A percentile compares a stretch with the other conserved stretches of the same genome.
phyloP scores from a whole-genome alignment of 805 yeast species.

The Lipomyces oligophaga region DNA sequence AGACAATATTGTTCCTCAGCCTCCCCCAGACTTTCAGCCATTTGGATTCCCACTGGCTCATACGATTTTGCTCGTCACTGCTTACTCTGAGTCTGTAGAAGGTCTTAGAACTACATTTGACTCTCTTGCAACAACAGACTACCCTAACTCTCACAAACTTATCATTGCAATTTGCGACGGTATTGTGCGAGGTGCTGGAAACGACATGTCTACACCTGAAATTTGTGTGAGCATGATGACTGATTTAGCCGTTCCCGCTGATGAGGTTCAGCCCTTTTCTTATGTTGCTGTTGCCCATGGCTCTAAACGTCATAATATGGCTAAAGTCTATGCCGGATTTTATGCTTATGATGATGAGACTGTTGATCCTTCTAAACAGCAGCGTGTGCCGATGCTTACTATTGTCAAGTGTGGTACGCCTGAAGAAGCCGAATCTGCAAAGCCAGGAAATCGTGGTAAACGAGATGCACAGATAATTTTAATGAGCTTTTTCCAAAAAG shows the following conservation, averaged over 20 bases:
- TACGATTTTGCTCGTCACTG: conserved; percentile 74
- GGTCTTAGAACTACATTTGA: conserved; percentile 87
- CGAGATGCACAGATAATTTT: conserved; percentile 90
- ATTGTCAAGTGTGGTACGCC: conserved; percentile 88
- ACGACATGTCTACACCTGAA: conserved; percentile 83
- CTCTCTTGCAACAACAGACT: conserved; percentile 90
- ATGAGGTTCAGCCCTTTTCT: conserved; percentile 74
- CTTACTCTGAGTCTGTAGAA: conserved; percentile 88
- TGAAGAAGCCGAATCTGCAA: conserved; percentile 59
- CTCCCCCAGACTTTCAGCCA: conserved; percentile 85
- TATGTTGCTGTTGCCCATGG: conserved; percentile 97
- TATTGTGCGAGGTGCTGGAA: conserved; percentile 89
- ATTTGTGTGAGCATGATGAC: conserved; percentile 84
- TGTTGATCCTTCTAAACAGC: conserved; percentile 73
- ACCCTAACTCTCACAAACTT: conserved; percentile 90
- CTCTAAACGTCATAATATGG: conserved; percentile 93
- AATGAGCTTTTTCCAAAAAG: conserved; percentile 84
- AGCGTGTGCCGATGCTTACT: conserved; percentile 71
- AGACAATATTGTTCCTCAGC: conserved; percentile 83
- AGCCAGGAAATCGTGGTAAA: conserved; percentile 95
- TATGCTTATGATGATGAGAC: conserved; percentile 78
- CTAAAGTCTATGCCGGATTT: conserved; percentile 92
- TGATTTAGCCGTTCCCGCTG: conserved; percentile 64
- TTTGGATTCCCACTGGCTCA: conserved; percentile 76
- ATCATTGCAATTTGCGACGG: conserved; percentile 90